Evolutionary conservation across 306 rosid species (phyloP), one percentile per base, ranked within the genome.

Genomic region (Vigna nakashimae): DNA sequence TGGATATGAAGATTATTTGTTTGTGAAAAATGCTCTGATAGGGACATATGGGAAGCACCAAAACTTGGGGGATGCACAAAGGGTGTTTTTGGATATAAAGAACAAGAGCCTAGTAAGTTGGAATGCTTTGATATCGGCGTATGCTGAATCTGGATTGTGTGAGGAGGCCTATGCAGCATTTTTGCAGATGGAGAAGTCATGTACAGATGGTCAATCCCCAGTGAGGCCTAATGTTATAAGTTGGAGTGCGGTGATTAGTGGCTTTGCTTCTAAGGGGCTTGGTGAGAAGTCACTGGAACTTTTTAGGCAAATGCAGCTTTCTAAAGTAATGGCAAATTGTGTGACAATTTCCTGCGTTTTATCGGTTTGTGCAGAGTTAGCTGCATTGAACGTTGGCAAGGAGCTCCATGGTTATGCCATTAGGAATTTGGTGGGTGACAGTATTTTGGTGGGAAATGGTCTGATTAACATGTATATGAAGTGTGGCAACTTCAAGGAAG

Each of bases 101-200:
- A 73, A n/a, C 8, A 92, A 88, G 81, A 92, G 49, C 79, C 77
- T 90, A 8, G 94, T 89, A 52, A 89, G 90, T 80, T 91, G 98
- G 98, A 94, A 94, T 83, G 85, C 91, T 80, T 82, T 94, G 75
- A 88, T 94, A 82, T 86, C 98, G 6, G 74, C 94, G 2, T 90
- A 80, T 75, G 92, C 93, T 63, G 97, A 92, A 81, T 82, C 87
- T 24, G 96, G 97, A 43, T 82, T 87, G 22, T 92, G 94, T 15
- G 87, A 94, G 11, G 89, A 94, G 78, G 96, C 97, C 10, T 83
- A 82, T 66, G 86, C 77, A 49, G 55, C 86, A 49, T 83, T 91
- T 80, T 78, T 86, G 40, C 81, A 81, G 88, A 69, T 94, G 85
- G 85, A 79, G 71, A 75, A 83, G 53, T 76, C 71, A 10, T 73